phyloP scores from a whole-genome alignment of 805 yeast species.

The Saccharomycopsis vini region DNA sequence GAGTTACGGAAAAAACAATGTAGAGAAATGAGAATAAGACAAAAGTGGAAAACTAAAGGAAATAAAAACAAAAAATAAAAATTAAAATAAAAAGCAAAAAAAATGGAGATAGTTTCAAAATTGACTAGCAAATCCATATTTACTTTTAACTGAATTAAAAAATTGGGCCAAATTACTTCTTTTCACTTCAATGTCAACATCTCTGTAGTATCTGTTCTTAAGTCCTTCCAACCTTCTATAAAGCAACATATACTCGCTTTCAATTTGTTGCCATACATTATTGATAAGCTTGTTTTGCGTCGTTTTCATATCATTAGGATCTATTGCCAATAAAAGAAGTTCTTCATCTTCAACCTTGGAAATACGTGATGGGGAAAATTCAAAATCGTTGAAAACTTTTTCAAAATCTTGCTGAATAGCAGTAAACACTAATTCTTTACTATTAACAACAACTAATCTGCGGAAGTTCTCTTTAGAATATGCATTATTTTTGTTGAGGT shows the following conservation, averaged over 20 bases:
- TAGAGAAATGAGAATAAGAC: background rate
- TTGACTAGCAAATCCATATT: background rate
- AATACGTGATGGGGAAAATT: conserved; percentile 4
- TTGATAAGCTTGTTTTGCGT: conserved; percentile 48
- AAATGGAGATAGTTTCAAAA: background rate
- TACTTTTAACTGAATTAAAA: conserved; percentile 7
- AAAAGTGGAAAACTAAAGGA: background rate
- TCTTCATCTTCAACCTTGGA: conserved; percentile 11
- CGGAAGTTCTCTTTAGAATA: conserved; percentile 52
- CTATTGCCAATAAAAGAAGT: conserved; percentile 10
- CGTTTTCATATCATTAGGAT: conserved; percentile 25
- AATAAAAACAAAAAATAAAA: background rate
- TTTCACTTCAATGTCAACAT: conserved; percentile 41
- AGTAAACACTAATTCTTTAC: conserved; percentile 46
- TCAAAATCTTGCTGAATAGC: conserved; percentile 47
- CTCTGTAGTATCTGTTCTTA: conserved; percentile 43
- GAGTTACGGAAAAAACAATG: background rate
- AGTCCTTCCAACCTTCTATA: conserved; percentile 47
- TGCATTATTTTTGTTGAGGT: conserved; percentile 52
- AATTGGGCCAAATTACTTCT: conserved; percentile 42
- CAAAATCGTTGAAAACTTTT: conserved; percentile 49
- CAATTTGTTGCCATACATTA: conserved; percentile 63
- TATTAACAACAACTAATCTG: conserved; percentile 46
- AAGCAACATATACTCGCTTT: conserved; percentile 49
- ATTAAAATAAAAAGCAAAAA: background rate